Evolutionary conservation across 257 asterid species (phyloP), one percentile per base, ranked within the genome.

Genomic region (Lantana camara): DNA sequence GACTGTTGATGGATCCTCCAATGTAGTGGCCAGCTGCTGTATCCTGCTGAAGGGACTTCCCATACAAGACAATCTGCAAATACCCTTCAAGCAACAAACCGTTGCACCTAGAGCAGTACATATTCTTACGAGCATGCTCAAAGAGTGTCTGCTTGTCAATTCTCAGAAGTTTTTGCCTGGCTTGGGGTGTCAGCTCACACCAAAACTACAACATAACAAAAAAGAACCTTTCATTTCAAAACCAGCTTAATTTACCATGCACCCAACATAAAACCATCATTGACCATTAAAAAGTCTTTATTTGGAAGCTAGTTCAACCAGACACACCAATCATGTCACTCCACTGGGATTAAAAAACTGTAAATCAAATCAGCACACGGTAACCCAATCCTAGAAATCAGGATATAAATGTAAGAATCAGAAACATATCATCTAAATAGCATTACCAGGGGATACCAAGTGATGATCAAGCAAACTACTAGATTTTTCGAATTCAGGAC

Each of bases 71-170:
- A 88, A 90, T 91, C 83, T 90, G 97, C 78, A 78, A 40, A 71
- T 81, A 94, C 64, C 88, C 97, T 84, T 94, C 99, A 50, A 94
- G 96, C 74, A 94, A 71, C 80, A 94, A 82, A 6, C 97, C 97
- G 19, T 94, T 88, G 94, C 99, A 94, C 75, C 99, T 82, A 45
- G 99, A 90, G 70, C 99, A 94, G 72, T 94, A 94, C 96, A 82
- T 88, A 78, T 88, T 90, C 81, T 94, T 94, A 60, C 97, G 95
- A 61, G 99, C 96, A 68, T 90, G 96, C 79, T 94, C 96, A 44
- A 94, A 90, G 58, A 94, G 82, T 34, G 79, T 86, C 76, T 86
- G 97, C 83, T 90, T 94, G 78, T 94, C 95, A 54, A 86, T 80
- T 84, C 86, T 86, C 73, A 90, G 72, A 71, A 94, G 88, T 59